Conservation (phyloP, 768 basidiomycete genomes). For the Tricholoma sp. region DNA sequence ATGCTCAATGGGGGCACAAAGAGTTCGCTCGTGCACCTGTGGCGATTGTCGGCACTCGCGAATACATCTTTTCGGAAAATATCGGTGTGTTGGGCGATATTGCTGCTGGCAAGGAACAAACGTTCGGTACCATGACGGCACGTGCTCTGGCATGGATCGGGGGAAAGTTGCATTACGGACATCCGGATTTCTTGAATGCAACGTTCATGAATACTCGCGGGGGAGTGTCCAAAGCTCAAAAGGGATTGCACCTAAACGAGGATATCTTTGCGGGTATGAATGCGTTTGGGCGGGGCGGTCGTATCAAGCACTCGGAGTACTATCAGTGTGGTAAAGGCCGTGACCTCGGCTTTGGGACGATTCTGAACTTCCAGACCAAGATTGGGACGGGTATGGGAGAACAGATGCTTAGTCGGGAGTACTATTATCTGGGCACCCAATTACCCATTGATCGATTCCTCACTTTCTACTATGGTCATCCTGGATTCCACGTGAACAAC, state of each 20-base stretch:
- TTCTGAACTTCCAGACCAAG: conserved; percentile 99
- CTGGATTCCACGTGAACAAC: conserved; percentile 99
- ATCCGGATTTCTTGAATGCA: conserved; percentile 98
- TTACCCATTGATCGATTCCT: conserved; percentile 97
- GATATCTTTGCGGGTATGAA: conserved; percentile 99
- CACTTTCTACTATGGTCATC: conserved; percentile 99
- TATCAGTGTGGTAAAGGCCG: conserved; percentile 99
- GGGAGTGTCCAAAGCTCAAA: conserved; percentile 98
- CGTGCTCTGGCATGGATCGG: conserved; percentile 95
- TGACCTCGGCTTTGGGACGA: conserved; percentile 98
- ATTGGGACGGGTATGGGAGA: conserved; percentile 99
- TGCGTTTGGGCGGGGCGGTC: conserved; percentile 94
- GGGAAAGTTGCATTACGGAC: conserved; percentile 97
- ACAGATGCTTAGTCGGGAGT: conserved; percentile 99
- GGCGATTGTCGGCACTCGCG: conserved; percentile 96
- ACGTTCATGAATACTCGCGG: conserved; percentile 98
- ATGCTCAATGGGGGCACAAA: conserved; percentile 93
- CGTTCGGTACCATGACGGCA: conserved; percentile 97
- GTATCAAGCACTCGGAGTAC: conserved; percentile 99
- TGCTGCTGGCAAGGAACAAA: conserved; percentile 99
- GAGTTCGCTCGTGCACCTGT: conserved; percentile 89
- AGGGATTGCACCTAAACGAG: conserved; percentile 96
- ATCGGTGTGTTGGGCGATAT: conserved; percentile 99
- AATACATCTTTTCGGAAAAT: conserved; percentile 99
- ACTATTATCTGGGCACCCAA: conserved; percentile 98